phyloP scores from a whole-genome alignment of 208 protist species.

The Wallacemonas sp. region DNA sequence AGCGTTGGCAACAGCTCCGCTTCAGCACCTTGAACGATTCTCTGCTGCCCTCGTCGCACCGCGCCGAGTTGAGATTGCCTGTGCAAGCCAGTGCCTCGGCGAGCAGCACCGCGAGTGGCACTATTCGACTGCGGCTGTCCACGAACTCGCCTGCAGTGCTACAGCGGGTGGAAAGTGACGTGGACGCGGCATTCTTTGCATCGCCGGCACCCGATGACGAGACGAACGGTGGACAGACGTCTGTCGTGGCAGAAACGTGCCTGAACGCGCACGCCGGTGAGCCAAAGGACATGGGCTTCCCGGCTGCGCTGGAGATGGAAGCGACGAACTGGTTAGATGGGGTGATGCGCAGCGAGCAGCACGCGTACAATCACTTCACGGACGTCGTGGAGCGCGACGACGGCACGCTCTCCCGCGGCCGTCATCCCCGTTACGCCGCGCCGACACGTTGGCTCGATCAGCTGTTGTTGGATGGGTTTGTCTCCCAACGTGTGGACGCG shows the following conservation, averaged over 20 bases:
- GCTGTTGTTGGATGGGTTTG: slow-evolving; percentile 62
- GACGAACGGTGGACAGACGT: background rate
- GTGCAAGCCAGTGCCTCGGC: background rate
- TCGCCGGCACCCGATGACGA: background rate
- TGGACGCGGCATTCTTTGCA: background rate
- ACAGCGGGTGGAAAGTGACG: slow-evolving; percentile 8
- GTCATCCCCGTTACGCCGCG: slow-evolving; percentile 7
- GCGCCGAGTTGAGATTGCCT: slow-evolving; percentile 13
- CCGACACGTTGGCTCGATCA: slow-evolving; percentile 56
- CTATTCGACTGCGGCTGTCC: slow-evolving; percentile 19
- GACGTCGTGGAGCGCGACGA: background rate
- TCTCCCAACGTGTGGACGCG: slow-evolving; percentile 52
- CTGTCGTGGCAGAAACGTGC: background rate
- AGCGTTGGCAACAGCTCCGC: slow-evolving; percentile 30
- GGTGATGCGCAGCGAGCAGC: slow-evolving; percentile 38
- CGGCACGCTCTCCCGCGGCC: background rate
- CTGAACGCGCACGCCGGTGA: slow-evolving; percentile 47
- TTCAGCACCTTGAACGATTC: slow-evolving; percentile 23
- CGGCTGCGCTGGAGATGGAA: slow-evolving; percentile 39
- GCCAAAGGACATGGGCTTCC: slow-evolving; percentile 49
- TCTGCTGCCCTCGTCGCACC: slow-evolving; percentile 14
- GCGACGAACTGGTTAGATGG: slow-evolving; percentile 43
- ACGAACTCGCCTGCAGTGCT: slow-evolving; percentile 24
- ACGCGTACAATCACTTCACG: slow-evolving; percentile 25
- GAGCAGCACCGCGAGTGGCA: background rate